Evolutionary conservation across 2,329 filamentous ascomycete species (phyloP).

Genomic region (Colletotrichum theobromicola): DNA sequence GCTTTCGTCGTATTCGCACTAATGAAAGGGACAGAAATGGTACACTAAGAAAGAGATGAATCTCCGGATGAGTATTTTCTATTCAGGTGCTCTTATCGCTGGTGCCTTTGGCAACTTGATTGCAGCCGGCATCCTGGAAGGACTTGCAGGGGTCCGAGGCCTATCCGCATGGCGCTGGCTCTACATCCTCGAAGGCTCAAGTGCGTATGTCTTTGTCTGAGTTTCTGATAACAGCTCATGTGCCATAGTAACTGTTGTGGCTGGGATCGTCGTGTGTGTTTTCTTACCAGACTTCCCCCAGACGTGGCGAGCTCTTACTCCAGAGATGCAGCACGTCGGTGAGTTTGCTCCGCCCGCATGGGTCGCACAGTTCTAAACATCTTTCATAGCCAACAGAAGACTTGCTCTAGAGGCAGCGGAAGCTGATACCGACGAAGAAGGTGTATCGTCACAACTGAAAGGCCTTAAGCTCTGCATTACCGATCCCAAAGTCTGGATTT

Average conservation of each 20-base stretch:
- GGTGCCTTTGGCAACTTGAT: conserved; percentile 36
- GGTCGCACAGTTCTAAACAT: neutral
- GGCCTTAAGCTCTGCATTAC: conserved; percentile 56
- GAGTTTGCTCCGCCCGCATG: neutral
- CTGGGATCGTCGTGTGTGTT: conserved; percentile 30
- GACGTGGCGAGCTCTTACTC: conserved; percentile 45
- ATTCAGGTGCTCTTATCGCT: conserved; percentile 31
- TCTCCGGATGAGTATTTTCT: conserved; percentile 42
- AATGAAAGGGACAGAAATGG: neutral
- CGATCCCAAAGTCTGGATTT: conserved; percentile 53
- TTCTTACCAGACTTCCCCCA: conserved; percentile 40
- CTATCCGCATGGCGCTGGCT: conserved; percentile 57
- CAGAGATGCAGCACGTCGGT: conserved; percentile 47
- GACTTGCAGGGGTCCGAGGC: conserved; percentile 45
- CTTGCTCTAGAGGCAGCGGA: conserved; percentile 55
- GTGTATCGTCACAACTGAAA: conserved; percentile 50
- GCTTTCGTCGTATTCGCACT: neutral
- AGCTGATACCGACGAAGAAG: conserved; percentile 51
- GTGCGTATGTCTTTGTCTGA: neutral
- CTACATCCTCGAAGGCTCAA: conserved; percentile 50
- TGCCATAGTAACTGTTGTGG: neutral
- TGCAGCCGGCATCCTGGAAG: conserved; percentile 38
- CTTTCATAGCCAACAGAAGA: neutral
- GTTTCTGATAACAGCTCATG: neutral
- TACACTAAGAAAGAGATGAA: conserved; percentile 53